These are phyloP conservation scores for Vaccinium darrowii DNA, from an alignment of 148 eudicot genomes.

Conservation along the genomic window DNA sequence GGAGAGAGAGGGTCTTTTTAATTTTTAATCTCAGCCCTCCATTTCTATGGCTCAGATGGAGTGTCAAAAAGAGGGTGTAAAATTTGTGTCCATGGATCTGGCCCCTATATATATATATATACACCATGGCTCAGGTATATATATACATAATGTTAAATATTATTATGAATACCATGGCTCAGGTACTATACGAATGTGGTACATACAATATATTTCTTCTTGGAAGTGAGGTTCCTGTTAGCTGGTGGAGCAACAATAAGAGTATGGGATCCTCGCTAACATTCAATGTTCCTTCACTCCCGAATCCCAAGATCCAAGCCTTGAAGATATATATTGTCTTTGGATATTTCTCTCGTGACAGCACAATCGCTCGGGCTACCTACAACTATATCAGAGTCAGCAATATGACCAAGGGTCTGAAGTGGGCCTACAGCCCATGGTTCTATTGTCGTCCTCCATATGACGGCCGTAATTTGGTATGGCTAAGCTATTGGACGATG, in stretches of 20 bases:
- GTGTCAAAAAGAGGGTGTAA: too few relatives aligned
- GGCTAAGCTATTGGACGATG: background rate
- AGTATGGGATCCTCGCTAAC: background rate
- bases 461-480: background rate
- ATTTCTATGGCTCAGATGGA: too few relatives aligned
- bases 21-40: too few relatives aligned
- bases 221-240: background rate
- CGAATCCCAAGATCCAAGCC: background rate
- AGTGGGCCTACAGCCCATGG: background rate
- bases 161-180: background rate
- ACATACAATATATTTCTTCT: slow-evolving; percentile 9
- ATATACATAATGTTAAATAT: too few relatives aligned
- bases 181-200: slow-evolving; percentile 20
- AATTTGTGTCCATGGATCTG: too few relatives aligned
- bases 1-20: too few relatives aligned
- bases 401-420: background rate
- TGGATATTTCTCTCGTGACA: background rate
- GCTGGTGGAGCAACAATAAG: background rate
- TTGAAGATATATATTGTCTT: background rate
- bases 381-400: background rate
- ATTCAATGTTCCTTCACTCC: background rate
- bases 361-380: too few relatives aligned
- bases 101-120: too few relatives aligned
- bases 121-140: too few relatives aligned
- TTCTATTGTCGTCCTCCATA: background rate